Evolutionary conservation across 2,329 filamentous ascomycete species (phyloP).

Genomic region (Shiraia bambusicola): DNA sequence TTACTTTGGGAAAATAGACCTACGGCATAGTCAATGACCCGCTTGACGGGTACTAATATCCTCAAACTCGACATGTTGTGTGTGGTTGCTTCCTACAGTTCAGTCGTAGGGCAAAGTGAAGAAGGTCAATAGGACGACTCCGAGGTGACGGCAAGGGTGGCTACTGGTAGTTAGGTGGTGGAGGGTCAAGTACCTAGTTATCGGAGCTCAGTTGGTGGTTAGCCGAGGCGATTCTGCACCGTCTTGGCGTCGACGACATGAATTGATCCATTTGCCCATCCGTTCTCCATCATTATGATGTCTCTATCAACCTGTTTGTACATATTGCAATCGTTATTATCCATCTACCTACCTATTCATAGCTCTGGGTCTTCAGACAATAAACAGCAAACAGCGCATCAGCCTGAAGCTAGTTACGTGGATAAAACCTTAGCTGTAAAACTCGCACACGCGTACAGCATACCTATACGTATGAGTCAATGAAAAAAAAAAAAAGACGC

Average conservation of each 20-base stretch:
- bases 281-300: too few species aligned
- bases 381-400: too few species aligned
- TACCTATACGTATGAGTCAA: too few species aligned
- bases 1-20: constrained; percentile 10
- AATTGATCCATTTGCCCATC: too few species aligned
- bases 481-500: not conserved
- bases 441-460: too few species aligned
- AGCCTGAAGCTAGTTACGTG: too few species aligned
- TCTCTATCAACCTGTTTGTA: too few species aligned
- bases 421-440: too few species aligned
- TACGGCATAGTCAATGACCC: constrained; percentile 62
- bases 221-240: constrained; percentile 18
- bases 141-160: constrained; percentile 13
- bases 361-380: too few species aligned
- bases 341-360: too few species aligned
- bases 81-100: not conserved
- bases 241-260: constrained; percentile 13
- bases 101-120: constrained; percentile 1
- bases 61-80: constrained; percentile 51
- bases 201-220: constrained; percentile 18
- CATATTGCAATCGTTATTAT: too few species aligned
- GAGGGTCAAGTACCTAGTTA: too few species aligned
- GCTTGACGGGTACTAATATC: constrained; percentile 59
- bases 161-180: constrained; percentile 18
- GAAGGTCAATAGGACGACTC: constrained; percentile 8